Percentiles rank a stretch among this genome's conserved stretches.
Evolutionary conservation across 2,329 filamentous ascomycete species (phyloP).

Genomic region (Penicillium sp.): DNA sequence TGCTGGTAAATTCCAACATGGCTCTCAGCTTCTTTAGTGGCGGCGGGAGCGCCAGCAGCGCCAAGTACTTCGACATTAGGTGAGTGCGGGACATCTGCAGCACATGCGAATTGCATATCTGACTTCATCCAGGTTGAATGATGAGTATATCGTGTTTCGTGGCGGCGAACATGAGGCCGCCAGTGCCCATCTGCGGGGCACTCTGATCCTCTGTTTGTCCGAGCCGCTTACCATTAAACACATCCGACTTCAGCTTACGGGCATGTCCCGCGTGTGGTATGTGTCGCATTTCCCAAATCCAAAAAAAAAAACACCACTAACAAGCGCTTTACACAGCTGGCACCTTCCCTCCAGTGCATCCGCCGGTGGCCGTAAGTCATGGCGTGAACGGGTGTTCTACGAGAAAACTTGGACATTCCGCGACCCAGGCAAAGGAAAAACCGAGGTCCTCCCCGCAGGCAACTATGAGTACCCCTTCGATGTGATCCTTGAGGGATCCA

Average conservation of each 20-base stretch:
- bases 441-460: conserved; percentile 63
- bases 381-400: conserved; percentile 56
- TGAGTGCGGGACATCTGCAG: conserved; percentile 26
- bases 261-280: conserved; percentile 68
- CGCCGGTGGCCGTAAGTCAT: conserved; percentile 39
- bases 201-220: conserved; percentile 70
- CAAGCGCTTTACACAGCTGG: conserved; percentile 27
- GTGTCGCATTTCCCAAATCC: conserved; percentile 32
- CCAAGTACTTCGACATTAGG: conserved; percentile 53
- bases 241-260: conserved; percentile 69
- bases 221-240: conserved; percentile 70
- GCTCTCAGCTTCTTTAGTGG: conserved; percentile 49
- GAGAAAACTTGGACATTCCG: conserved; percentile 72
- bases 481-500: conserved; percentile 64
- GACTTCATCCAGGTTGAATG: conserved; percentile 61
- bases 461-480: conserved; percentile 87
- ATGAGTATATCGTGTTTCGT: conserved; percentile 76
- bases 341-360: conserved; percentile 40
- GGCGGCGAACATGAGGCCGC: conserved; percentile 73
- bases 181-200: conserved; percentile 71
- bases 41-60: conserved; percentile 44
- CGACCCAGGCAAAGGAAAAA: conserved; percentile 49
- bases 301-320: not conserved
- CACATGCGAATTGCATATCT: conserved; percentile 15
- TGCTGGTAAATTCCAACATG: conserved; percentile 33